These are phyloP conservation scores for Pythium plurisporium DNA, from an alignment of 352 stramenopile species.

Conservation along the genomic window DNA sequence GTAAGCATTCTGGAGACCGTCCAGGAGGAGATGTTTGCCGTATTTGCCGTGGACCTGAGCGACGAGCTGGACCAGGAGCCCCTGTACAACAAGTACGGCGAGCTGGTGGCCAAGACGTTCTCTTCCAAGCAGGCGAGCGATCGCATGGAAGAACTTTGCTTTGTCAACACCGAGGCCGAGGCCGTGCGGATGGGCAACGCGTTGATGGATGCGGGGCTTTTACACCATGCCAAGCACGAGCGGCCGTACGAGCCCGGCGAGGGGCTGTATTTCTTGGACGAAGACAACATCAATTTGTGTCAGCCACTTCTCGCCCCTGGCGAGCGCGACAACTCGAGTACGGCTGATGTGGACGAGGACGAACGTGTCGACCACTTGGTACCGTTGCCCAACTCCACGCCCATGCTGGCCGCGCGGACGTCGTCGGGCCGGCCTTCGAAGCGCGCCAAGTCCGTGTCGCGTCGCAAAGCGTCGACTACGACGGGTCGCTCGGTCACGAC, in stretches of 20 bases:
- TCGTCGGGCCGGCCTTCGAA: constrained; percentile 5
- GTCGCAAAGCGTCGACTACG: constrained; percentile 10
- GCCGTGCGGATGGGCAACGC: constrained; percentile 51
- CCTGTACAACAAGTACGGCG: constrained; percentile 26
- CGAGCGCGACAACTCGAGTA: background rate
- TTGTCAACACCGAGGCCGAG: constrained; percentile 40
- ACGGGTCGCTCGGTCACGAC: constrained; percentile 4
- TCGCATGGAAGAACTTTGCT: constrained; percentile 16
- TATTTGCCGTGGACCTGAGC: constrained; percentile 16
- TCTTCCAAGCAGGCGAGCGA: constrained; percentile 41
- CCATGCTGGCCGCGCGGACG: background rate
- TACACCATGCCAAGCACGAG: constrained; percentile 52
- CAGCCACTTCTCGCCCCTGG: constrained; percentile 10
- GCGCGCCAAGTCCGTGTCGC: background rate
- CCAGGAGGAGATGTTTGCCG: constrained; percentile 20
- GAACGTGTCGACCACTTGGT: constrained; percentile 20
- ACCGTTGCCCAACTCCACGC: constrained; percentile 2
- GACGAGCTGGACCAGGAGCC: constrained; percentile 11
- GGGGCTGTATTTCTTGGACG: constrained; percentile 52
- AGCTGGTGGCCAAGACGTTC: constrained; percentile 28
- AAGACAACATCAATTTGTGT: constrained; percentile 21
- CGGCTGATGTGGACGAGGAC: constrained; percentile 8
- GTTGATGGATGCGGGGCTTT: constrained; percentile 57
- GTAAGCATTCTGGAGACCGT: constrained; percentile 22
- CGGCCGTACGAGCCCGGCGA: constrained; percentile 42